Evolutionary conservation across 768 basidiomycete species (phyloP).

Genomic region (Baorangia bicolor): DNA sequence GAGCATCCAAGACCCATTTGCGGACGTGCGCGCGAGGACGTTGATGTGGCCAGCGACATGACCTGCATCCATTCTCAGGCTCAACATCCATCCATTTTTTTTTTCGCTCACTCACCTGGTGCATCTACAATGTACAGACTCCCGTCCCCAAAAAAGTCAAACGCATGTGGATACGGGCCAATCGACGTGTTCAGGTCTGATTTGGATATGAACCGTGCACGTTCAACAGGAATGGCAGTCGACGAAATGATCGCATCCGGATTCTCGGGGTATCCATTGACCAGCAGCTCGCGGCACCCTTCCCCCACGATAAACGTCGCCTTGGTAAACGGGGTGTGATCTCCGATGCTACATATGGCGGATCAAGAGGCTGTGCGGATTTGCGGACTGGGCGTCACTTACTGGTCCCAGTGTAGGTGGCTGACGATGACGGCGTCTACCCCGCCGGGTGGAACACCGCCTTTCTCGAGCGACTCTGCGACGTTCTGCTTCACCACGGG

Average conservation of each 20-base stretch:
- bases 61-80: constrained; percentile 21
- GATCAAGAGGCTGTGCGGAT: background rate
- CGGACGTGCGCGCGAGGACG: constrained; percentile 51
- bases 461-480: constrained; percentile 47
- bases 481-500: constrained; percentile 36
- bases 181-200: constrained; percentile 38
- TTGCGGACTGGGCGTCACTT: background rate
- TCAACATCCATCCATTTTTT: background rate
- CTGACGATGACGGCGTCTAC: constrained; percentile 48
- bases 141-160: constrained; percentile 58
- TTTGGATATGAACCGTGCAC: constrained; percentile 39
- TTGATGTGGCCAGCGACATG: constrained; percentile 58
- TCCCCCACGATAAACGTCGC: constrained; percentile 50
- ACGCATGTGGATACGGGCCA: constrained; percentile 49
- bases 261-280: constrained; percentile 43
- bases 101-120: constrained; percentile 32
- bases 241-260: constrained; percentile 34
- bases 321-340: constrained; percentile 44
- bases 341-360: constrained; percentile 36
- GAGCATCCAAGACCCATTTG: constrained; percentile 54
- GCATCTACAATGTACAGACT: constrained; percentile 58
- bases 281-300: constrained; percentile 35
- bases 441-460: constrained; percentile 44
- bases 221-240: constrained; percentile 38
- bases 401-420: constrained; percentile 55